Evolutionary conservation across 2,329 filamentous ascomycete genomes (phyloP).

Genomic region (Elsinoe fawcettii): DNA sequence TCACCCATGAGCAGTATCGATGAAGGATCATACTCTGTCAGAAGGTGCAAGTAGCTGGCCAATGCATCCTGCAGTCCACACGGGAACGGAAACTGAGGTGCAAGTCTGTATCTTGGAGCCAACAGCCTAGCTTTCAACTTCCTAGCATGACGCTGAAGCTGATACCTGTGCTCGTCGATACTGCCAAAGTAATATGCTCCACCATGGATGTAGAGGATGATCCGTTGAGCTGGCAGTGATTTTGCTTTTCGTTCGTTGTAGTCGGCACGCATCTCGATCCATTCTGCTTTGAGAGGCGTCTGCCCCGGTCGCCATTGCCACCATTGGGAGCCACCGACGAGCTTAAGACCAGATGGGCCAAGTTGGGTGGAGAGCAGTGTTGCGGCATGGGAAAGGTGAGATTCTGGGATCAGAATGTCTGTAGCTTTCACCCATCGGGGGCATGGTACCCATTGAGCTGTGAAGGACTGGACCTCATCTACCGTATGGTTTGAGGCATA

Average conservation of each 20-base stretch:
- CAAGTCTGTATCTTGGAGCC: conserved; percentile 74
- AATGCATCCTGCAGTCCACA: conserved; percentile 87
- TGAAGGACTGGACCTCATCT: conserved; percentile 89
- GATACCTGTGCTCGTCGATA: conserved; percentile 94
- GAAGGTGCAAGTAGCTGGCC: conserved; percentile 75
- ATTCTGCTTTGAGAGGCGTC: conserved; percentile 68
- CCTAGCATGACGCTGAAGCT: conserved; percentile 89
- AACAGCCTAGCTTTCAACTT: conserved; percentile 88
- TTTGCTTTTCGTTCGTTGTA: conserved; percentile 57
- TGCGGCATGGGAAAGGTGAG: conserved; percentile 60
- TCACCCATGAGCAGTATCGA: conserved; percentile 87
- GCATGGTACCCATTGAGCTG: conserved; percentile 80
- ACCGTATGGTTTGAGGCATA: conserved; percentile 85
- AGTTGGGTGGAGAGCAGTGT: conserved; percentile 62
- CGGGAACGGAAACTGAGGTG: conserved; percentile 92
- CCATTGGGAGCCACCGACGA: conserved; percentile 76
- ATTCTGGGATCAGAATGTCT: conserved; percentile 55
- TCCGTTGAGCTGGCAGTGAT: conserved; percentile 48
- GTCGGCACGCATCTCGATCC: conserved; percentile 91
- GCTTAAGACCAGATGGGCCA: conserved; percentile 64
- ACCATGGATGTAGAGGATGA: conserved; percentile 92
- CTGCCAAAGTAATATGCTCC: conserved; percentile 95
- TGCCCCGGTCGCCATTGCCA: conserved; percentile 76
- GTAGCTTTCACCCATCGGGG: conserved; percentile 82
- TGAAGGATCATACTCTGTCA: conserved; percentile 65